Percentiles rank a stretch among this genome's conserved stretches.
Conservation (phyloP, 75 land plant genomes). For the Selaginella tamariscina region DNA sequence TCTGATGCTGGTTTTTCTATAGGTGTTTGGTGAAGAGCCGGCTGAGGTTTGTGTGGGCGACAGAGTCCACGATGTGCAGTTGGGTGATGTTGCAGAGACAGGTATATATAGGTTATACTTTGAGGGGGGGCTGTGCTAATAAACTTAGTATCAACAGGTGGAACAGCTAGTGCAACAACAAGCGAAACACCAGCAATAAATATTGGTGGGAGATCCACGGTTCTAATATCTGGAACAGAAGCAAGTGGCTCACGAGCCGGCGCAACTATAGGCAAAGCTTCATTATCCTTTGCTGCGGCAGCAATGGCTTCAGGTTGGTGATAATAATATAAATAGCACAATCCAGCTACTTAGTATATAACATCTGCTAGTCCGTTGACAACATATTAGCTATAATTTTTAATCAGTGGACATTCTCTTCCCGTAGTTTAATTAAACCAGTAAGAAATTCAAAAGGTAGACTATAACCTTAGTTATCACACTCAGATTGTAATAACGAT, state of each 20-base stretch:
- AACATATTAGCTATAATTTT: no score
- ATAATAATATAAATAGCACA: slow-evolving; percentile 49
- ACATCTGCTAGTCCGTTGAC: no score
- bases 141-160: no score
- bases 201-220: slow-evolving; percentile 30
- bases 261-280: slow-evolving; percentile 39
- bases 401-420: no score
- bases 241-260: slow-evolving; percentile 39
- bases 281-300: slow-evolving; percentile 96
- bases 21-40: slow-evolving; percentile 69
- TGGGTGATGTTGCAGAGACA: slow-evolving; percentile 65
- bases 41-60: slow-evolving; percentile 63
- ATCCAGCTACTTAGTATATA: no score
- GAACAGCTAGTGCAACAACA: slow-evolving; percentile 22
- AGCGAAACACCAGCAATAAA: slow-evolving; percentile 30
- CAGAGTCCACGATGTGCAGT: slow-evolving; percentile 86
- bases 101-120: no score
- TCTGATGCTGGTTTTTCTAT: background rate
- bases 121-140: no score
- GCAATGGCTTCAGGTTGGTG: slow-evolving; percentile 92
- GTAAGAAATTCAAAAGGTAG: no score
- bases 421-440: no score
- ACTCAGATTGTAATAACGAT: no score
- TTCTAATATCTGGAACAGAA: slow-evolving; percentile 36
- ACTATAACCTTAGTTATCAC: no score